Conservation (phyloP, 768 basidiomycete genomes). For the Leccinum rimulosum region DNA sequence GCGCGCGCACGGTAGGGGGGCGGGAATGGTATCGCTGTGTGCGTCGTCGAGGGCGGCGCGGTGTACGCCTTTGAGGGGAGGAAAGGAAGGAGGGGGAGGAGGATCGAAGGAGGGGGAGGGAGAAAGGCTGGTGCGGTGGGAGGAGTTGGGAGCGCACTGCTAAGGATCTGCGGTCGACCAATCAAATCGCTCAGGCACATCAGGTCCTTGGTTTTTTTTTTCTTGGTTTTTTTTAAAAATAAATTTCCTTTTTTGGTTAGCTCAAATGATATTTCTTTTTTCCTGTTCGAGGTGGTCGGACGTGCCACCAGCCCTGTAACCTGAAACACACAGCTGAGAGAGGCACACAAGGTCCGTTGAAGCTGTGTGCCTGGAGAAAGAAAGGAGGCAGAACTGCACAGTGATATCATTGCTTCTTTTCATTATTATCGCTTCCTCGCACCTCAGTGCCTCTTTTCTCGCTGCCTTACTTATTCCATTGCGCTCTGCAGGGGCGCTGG, state of each 20-base stretch:
- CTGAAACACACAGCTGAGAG: neutral
- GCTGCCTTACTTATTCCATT: neutral
- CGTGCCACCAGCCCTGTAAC: conserved; percentile 7
- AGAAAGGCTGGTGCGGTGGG: conserved; percentile 30
- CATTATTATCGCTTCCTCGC: conserved; percentile 5
- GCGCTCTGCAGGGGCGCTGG: conserved; percentile 5
- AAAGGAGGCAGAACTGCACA: neutral
- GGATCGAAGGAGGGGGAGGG: conserved; percentile 22
- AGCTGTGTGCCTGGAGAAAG: conserved; percentile 8
- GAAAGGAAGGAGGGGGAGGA: conserved; percentile 5
- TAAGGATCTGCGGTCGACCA: conserved; percentile 35
- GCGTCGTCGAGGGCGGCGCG: conserved; percentile 1
- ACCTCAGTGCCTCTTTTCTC: conserved; percentile 5
- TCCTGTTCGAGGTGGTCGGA: neutral
- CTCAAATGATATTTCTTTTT: neutral
- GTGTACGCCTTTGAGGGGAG: conserved; percentile 8
- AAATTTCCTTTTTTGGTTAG: conserved; percentile 1
- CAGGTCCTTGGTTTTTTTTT: conserved; percentile 28
- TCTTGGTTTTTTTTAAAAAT: neutral
- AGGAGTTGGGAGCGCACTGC: conserved; percentile 27
- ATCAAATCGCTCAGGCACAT: conserved; percentile 37
- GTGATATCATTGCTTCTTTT: conserved; percentile 8
- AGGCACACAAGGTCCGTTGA: conserved; percentile 1
- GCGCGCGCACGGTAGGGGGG: neutral
- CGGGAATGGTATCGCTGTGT: neutral